A percentile compares a stretch with the other conserved stretches of the same genome.
Evolutionary conservation across 305 asterid species (phyloP).

Genomic region (Ilex paraguariensis): DNA sequence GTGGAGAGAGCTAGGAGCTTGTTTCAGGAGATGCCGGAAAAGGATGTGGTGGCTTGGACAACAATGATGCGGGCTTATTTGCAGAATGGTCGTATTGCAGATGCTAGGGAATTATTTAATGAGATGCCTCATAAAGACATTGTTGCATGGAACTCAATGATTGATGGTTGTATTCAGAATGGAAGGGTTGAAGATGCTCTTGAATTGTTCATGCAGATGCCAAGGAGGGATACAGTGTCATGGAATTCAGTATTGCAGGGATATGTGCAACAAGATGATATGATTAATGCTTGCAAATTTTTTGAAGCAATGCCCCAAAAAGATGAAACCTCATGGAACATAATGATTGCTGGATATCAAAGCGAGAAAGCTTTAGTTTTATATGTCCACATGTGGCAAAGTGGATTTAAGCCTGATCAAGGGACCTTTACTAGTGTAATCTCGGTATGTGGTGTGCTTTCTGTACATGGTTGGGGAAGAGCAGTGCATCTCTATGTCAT

Average conservation of each 20-base stretch:
- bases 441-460: slow-evolving; percentile 44
- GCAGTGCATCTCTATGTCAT: slow-evolving; percentile 32
- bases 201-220: slow-evolving; percentile 41
- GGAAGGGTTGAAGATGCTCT: slow-evolving; percentile 32
- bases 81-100: slow-evolving; percentile 28
- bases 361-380: slow-evolving; percentile 44
- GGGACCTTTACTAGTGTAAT: slow-evolving; percentile 41
- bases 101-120: slow-evolving; percentile 39
- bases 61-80: slow-evolving; percentile 51
- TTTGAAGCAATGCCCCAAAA: slow-evolving; percentile 41
- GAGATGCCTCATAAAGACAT: slow-evolving; percentile 47
- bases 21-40: slow-evolving; percentile 53
- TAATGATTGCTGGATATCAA: slow-evolving; percentile 46
- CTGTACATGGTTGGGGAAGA: slow-evolving; percentile 37
- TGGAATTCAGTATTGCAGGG: slow-evolving; percentile 52
- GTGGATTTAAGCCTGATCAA: slow-evolving; percentile 42
- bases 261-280: slow-evolving; percentile 38
- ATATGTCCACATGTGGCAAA: slow-evolving; percentile 36
- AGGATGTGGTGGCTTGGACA: slow-evolving; percentile 62
- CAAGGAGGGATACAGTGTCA: slow-evolving; percentile 36
- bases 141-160: slow-evolving; percentile 62
- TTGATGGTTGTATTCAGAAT: slow-evolving; percentile 37
- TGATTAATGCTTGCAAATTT: slow-evolving; percentile 26
- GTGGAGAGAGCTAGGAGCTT: slow-evolving; percentile 40
- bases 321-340: slow-evolving; percentile 64